These are phyloP conservation scores for Populus tomentosa DNA, from an alignment of 441 rosid genomes.

Conservation along the genomic window DNA sequence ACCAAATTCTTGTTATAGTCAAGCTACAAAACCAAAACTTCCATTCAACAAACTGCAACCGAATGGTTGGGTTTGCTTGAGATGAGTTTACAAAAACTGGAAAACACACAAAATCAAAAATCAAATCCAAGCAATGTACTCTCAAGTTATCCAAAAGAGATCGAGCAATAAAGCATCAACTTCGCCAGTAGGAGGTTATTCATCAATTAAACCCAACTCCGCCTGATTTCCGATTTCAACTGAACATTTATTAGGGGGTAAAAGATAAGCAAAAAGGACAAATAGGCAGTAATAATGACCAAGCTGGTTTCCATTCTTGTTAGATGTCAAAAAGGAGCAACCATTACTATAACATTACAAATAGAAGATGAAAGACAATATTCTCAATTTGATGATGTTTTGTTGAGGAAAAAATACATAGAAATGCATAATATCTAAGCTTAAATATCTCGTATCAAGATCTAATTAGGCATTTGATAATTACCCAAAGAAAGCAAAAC, in stretches of 20 bases:
- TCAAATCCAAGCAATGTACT: not conserved
- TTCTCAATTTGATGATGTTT: slow-evolving; percentile 23
- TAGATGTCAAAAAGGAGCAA: slow-evolving; percentile 1
- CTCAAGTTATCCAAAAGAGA: not conserved
- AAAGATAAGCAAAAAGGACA: not conserved
- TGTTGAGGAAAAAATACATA: slow-evolving; percentile 9
- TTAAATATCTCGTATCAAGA: slow-evolving; percentile 23
- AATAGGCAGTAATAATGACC: not conserved
- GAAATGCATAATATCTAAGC: slow-evolving; percentile 8
- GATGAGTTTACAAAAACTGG: not conserved
- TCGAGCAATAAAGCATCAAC: not conserved
- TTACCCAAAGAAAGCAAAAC: not conserved
- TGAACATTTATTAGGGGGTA: not conserved
- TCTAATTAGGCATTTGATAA: slow-evolving; percentile 15
- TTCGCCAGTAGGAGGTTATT: not conserved
- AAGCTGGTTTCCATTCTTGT: slow-evolving; percentile 6
- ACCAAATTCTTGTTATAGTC: not conserved
- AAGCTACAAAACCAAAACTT: slow-evolving; percentile 8
- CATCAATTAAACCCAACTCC: not conserved
- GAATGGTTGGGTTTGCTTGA: not conserved
- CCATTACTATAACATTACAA: not conserved
- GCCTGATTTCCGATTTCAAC: slow-evolving; percentile 3
- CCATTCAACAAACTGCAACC: slow-evolving; percentile 1
- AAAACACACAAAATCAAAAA: not conserved
- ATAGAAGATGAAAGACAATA: not conserved